A percentile compares a stretch with the other conserved stretches of the same genome.
Evolutionary conservation across 148 eudicot genomes (phyloP).

Genomic region (Oxyria digyna): DNA sequence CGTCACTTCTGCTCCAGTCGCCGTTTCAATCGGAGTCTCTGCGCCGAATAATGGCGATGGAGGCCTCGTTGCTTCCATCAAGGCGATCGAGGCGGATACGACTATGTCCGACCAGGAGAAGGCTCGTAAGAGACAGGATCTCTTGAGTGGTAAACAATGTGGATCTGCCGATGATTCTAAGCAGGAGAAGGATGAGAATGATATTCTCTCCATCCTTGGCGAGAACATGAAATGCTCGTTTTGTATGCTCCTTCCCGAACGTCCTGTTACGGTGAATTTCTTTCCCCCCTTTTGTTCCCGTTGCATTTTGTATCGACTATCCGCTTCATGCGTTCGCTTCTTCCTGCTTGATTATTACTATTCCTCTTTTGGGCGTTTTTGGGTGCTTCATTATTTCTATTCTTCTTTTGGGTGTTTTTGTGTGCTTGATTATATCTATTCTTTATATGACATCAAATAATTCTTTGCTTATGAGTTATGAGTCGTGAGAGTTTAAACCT

Average conservation of each 20-base stretch:
- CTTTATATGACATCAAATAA: neutral
- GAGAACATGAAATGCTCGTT: conserved; percentile 55
- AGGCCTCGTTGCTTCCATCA: conserved; percentile 32
- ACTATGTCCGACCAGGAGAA: conserved; percentile 50
- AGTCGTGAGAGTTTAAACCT: neutral
- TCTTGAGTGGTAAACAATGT: conserved; percentile 44
- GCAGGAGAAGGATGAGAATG: conserved; percentile 20
- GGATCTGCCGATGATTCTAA: conserved; percentile 13
- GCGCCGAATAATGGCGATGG: conserved; percentile 11
- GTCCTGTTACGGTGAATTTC: conserved; percentile 71
- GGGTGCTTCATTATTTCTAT: neutral
- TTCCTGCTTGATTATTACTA: neutral
- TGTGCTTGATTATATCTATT: neutral
- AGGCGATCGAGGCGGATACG: conserved; percentile 52
- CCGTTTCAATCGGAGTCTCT: neutral
- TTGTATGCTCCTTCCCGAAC: conserved; percentile 78
- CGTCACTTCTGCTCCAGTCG: conserved; percentile 19
- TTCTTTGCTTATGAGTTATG: neutral
- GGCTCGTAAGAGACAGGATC: conserved; percentile 55
- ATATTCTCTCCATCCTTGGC: conserved; percentile 36
- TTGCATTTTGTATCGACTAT: neutral
- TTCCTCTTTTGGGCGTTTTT: neutral
- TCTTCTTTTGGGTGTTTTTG: neutral
- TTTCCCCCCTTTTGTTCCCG: neutral
- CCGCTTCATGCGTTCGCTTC: neutral